Conservation (phyloP, 805 yeast species). For the Ogataea nakhonphanomensis region DNA sequence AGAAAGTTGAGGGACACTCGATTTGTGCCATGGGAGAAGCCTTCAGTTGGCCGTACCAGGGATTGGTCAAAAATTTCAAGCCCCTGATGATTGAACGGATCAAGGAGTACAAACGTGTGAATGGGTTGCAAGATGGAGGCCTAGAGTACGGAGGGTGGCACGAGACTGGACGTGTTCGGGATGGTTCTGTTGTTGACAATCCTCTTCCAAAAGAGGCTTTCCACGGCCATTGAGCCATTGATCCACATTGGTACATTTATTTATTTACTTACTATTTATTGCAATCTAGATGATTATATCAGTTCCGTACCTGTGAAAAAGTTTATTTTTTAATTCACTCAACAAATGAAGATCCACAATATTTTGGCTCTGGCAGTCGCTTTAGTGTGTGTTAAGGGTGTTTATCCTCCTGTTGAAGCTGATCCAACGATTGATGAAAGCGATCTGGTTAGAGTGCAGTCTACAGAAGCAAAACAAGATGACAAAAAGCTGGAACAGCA, state of each 20-base stretch:
- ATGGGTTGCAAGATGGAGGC: conserved; percentile 34
- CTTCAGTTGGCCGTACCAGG: conserved; percentile 92
- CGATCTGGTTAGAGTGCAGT: conserved; percentile 23
- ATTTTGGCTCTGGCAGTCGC: conserved; percentile 8
- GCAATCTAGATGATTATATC: conserved; percentile 1
- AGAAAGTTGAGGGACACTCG: conserved; percentile 88
- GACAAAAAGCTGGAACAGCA: conserved; percentile 15
- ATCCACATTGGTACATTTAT: conserved; percentile 6
- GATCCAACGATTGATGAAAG: conserved; percentile 10
- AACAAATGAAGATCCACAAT: conserved; percentile 11
- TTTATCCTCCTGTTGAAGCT: conserved; percentile 21
- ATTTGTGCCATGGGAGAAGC: conserved; percentile 93
- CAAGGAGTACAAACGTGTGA: conserved; percentile 50
- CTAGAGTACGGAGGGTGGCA: conserved; percentile 78
- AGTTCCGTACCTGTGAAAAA: neutral
- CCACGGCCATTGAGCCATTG: conserved; percentile 26
- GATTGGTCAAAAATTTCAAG: conserved; percentile 78
- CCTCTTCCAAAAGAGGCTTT: conserved; percentile 46
- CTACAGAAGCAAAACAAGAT: conserved; percentile 9
- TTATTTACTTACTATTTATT: conserved; percentile 5
- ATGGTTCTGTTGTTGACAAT: conserved; percentile 63
- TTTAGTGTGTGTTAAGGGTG: conserved; percentile 13
- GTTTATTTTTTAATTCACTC: neutral
- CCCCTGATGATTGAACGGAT: conserved; percentile 80
- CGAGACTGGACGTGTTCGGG: conserved; percentile 50